Evolutionary conservation across 2,329 filamentous ascomycete species (phyloP), one percentile per base, ranked within the genome.

Genomic region (Macroventuria anomochaeta): DNA sequence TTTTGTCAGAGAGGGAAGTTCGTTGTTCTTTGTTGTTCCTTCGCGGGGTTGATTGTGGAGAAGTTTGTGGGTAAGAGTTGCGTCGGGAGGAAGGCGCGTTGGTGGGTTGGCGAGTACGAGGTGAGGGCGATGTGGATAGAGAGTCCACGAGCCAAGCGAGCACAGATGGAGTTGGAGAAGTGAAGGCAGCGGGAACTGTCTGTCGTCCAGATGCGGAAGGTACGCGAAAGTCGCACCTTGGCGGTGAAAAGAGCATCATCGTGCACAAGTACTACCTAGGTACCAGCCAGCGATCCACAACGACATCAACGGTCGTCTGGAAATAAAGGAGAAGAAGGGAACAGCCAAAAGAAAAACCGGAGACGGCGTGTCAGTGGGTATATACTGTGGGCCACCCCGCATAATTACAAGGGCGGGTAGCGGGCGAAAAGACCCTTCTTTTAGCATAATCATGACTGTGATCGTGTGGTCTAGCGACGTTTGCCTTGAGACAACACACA

Each of bases 231-330:
- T 67, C 54, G 47, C 59, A 64, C 62, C 58, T 55, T 38, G 60
- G 58, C 42, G 58, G 50, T 55, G 62, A 64, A 47, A 67, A 61
- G 33, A 66, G 58, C 46, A 67, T 61, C 64, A 67, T 67, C 46
- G 55, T 59, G 50, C 55, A 61, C 52, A 61, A 23, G 58, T 58
- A 50, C 57, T 42, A 59, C 46, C 11, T 42, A 29, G n/a, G 29
- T 49, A 41, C 33, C 26, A 47, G 47, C 33, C 26, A 42, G 40
- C 37, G 51, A 29, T 49, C 34, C 51, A 54, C 51, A 54, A 46
- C 44, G 44, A 49, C 39, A 34, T 32, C 21, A 31, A 34, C 34
- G 44, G 44, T 36, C 34, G 49, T 48, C 26, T 40, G 46, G 28
- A 41, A 52, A 47, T 37, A 51, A 52, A 50, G 44, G 41, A 41